Base-by-base conservation (phyloP, 2,329 filamentous ascomycete genomes). In the Didymella sp. region DNA sequence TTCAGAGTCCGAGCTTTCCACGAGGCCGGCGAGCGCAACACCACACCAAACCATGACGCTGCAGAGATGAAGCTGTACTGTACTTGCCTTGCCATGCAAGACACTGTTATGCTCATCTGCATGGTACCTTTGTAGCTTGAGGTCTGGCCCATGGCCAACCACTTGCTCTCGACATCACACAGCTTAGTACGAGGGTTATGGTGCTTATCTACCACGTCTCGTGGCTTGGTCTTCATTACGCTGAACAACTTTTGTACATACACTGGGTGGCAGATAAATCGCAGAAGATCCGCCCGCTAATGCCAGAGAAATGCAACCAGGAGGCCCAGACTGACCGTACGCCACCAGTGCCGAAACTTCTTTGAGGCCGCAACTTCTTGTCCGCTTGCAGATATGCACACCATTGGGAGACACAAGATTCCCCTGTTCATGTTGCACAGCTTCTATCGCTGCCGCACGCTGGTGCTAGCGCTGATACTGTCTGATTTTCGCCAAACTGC, bases 221-320 rank as follows among this genome's bases (percentile, higher is more conserved):
- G 17, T 48, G 17, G 24, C 4, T 42, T 22, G 21, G 35, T 43
- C 37, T 44, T 44, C 48, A 44, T 52, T 46, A 38, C 42, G n/a
- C 38, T 44, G n/a, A 44, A 44, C 48, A 44, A 43, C 35, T 52
- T 47, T 48, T 57, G 25, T 49, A 52, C 19, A 22, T 45, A 57
- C 43, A 52, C 24, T 40, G 38, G 11, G 35, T 35, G 24, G 31
- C 43, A 44, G 9, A 37, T 28, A 40, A 40, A 13, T 43, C 24
- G 42, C 49, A 49, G 19, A 33, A 33, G 15, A 44, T 48, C 25
- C 54, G 17, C 54, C 37, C 51, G 61, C 59, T 51, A 56, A 63
- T 64, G 62, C 60, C 22, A 48, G 47, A 42, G 15, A 56, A 40
- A 45, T 56, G 54, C 33, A 48, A 25, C 44, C 54, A 45, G 40